Percentiles rank a stretch among this genome's conserved stretches.
Evolutionary conservation across 495 filamentous ascomycete genomes (phyloP).

Genomic region (Neurospora hispaniola): DNA sequence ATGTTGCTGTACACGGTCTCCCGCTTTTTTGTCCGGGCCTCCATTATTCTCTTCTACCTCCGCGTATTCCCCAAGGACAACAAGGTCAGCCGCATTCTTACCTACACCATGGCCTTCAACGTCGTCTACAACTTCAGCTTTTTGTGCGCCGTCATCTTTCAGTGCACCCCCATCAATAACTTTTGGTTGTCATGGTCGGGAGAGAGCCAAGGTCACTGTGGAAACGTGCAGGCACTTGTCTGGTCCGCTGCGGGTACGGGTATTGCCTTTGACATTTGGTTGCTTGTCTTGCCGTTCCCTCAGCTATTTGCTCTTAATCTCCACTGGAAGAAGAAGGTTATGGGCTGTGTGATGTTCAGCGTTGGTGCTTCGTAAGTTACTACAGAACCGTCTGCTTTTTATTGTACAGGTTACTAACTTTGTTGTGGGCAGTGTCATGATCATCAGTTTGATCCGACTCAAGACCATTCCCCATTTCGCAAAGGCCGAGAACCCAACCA

Average conservation of each 20-base stretch:
- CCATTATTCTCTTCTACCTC: constrained; percentile 41
- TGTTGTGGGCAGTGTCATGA: constrained; percentile 11
- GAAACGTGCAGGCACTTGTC: constrained; percentile 18
- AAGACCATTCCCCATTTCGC: constrained; percentile 21
- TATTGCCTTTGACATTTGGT: constrained; percentile 27
- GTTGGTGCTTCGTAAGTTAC: constrained; percentile 26
- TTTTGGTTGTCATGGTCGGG: constrained; percentile 25
- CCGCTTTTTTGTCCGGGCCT: constrained; percentile 32
- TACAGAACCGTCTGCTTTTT: background rate
- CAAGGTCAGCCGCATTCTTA: constrained; percentile 19
- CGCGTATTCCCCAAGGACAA: constrained; percentile 32
- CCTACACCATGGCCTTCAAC: constrained; percentile 23
- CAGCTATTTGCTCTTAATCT: constrained; percentile 23
- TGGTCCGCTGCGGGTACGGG: constrained; percentile 24
- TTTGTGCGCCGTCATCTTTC: constrained; percentile 25
- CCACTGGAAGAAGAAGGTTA: constrained; percentile 26
- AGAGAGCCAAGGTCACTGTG: constrained; percentile 15
- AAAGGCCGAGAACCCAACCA: constrained; percentile 16
- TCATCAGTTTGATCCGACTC: constrained; percentile 21
- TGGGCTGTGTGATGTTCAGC: constrained; percentile 26
- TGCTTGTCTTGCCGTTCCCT: constrained; percentile 27
- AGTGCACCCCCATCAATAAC: constrained; percentile 31
- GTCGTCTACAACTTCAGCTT: constrained; percentile 29
- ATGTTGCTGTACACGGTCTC: constrained; percentile 30
- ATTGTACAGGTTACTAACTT: background rate